phyloP scores from a whole-genome alignment of 805 yeast genomes.

The Saccharomycopsis synnaedendra region DNA sequence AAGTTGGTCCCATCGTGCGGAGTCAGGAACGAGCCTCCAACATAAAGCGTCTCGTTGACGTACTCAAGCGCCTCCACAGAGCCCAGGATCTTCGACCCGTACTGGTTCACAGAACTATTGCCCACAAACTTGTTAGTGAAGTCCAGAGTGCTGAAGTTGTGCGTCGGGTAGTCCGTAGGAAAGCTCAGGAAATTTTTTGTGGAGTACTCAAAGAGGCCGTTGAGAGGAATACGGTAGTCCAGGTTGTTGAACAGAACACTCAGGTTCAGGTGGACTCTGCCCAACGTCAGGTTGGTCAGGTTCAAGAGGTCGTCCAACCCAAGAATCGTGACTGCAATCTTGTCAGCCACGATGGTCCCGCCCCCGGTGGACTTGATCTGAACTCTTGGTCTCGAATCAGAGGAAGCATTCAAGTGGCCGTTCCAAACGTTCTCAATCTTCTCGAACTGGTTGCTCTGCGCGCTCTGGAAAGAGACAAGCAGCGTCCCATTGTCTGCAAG shows the following conservation, averaged over 20 bases:
- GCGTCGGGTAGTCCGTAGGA: conserved; percentile 24
- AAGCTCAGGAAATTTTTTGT: conserved; percentile 54
- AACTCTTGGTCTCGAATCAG: conserved; percentile 28
- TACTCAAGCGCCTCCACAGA: conserved; percentile 29
- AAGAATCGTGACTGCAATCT: conserved; percentile 38
- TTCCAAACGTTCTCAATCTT: conserved; percentile 71
- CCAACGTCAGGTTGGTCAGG: conserved; percentile 23
- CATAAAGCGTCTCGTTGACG: conserved; percentile 25
- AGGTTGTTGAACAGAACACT: conserved; percentile 15
- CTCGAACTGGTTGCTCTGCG: conserved; percentile 68
- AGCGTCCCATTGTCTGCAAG: conserved; percentile 29
- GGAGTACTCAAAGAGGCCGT: conserved; percentile 80
- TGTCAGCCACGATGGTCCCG: conserved; percentile 59
- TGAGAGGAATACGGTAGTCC: conserved; percentile 30
- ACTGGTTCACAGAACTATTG: conserved; percentile 33
- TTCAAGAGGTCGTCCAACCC: conserved; percentile 31
- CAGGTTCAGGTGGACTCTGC: conserved; percentile 15
- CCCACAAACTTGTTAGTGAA: conserved; percentile 27
- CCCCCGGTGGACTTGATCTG: conserved; percentile 27
- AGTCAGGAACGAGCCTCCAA: conserved; percentile 40
- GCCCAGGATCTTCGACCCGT: conserved; percentile 24
- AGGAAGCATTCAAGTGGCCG: conserved; percentile 48
- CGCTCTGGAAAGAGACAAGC: conserved; percentile 32
- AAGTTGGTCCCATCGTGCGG: conserved; percentile 27
- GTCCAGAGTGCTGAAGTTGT: conserved; percentile 18